These are phyloP conservation scores for Lupinus albus DNA, from an alignment of 306 rosid species.

Conservation along the genomic window DNA sequence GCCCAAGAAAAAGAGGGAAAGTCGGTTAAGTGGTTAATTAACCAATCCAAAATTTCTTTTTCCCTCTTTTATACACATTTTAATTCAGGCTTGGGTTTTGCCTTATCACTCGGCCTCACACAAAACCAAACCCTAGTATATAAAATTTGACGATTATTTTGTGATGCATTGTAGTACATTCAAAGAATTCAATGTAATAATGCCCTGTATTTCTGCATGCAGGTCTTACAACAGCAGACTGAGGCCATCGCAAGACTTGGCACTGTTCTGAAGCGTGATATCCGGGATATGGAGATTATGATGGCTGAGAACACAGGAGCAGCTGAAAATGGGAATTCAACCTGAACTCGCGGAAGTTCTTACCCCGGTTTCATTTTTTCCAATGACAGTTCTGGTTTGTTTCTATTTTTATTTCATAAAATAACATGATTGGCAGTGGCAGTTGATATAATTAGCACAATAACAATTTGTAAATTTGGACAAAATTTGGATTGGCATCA, in stretches of 20 bases:
- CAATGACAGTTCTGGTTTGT: constrained; percentile 1
- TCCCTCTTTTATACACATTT: too few species aligned
- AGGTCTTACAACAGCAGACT: constrained; percentile 95
- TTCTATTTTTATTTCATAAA: background rate
- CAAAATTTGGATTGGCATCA: background rate
- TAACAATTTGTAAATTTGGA: background rate
- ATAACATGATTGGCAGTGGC: constrained; percentile 9
- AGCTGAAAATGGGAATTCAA: constrained; percentile 40
- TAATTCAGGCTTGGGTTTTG: too few species aligned
- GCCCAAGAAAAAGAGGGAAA: too few species aligned
- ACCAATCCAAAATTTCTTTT: too few species aligned
- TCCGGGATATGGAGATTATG: constrained; percentile 87
- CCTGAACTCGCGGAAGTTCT: constrained; percentile 21
- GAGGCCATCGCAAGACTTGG: constrained; percentile 95
- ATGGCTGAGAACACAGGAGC: constrained; percentile 65
- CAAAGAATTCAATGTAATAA: background rate
- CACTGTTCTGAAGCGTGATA: constrained; percentile 83
- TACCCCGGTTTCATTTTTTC: constrained; percentile 8
- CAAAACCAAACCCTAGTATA: background rate
- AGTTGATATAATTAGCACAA: constrained; percentile 1
- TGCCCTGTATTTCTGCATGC: constrained; percentile 36
- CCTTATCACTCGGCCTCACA: background rate
- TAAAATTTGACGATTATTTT: background rate
- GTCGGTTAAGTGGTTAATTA: too few species aligned
- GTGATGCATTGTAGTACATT: background rate